These are phyloP conservation scores for Ophiostoma quercus DNA, from an alignment of 2,329 filamentous ascomycete species.

Conservation along the genomic window DNA sequence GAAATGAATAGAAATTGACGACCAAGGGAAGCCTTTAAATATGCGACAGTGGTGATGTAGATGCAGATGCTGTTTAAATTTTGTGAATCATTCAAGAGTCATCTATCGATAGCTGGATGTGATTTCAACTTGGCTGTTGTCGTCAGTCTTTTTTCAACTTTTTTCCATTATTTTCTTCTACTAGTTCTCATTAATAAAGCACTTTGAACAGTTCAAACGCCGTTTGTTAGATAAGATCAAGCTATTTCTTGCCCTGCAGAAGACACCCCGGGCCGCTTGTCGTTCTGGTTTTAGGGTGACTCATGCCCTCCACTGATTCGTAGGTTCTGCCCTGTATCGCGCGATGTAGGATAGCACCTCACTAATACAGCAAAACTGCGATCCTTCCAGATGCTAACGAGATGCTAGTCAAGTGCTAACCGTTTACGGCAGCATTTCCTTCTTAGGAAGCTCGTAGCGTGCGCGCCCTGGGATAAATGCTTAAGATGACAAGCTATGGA, in stretches of 20 bases:
- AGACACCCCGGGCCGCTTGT: not conserved
- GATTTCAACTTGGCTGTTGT: not conserved
- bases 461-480: not conserved
- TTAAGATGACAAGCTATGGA: not conserved
- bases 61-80: not conserved
- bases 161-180: not conserved
- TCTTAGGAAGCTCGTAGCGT: slow-evolving; percentile 9
- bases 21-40: not conserved
- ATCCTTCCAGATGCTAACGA: not conserved
- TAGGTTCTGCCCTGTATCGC: not conserved
- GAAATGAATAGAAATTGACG: not conserved
- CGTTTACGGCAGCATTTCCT: slow-evolving; percentile 2
- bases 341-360: not conserved
- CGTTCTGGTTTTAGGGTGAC: not conserved
- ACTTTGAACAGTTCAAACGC: not conserved
- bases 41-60: not conserved
- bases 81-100: not conserved
- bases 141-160: not conserved
- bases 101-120: not conserved
- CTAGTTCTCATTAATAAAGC: not conserved
- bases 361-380: not conserved
- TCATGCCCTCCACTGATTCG: slow-evolving; percentile 1
- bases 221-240: not conserved
- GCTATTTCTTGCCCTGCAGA: not conserved
- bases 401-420: not conserved